These are phyloP conservation scores for Peziza echinospora DNA, from an alignment of 495 filamentous ascomycete genomes.

Conservation along the genomic window DNA sequence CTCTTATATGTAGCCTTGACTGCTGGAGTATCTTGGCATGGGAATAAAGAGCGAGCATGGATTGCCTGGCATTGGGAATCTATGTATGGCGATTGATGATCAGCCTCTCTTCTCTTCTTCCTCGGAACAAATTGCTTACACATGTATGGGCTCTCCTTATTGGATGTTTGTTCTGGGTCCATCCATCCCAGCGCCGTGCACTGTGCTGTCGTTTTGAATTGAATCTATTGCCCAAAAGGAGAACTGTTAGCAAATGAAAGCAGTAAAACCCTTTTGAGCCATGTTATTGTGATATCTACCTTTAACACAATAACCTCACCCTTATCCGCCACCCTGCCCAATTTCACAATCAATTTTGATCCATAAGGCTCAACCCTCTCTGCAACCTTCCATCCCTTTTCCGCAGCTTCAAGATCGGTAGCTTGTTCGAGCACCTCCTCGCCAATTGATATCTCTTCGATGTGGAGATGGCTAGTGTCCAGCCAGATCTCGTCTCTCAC, in stretches of 20 bases:
- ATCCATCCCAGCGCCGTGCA: conserved; percentile 92
- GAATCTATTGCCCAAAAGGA: conserved; percentile 23
- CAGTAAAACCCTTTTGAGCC: background rate
- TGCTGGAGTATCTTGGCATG: conserved; percentile 91
- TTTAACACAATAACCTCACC: conserved; percentile 41
- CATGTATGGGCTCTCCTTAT: conserved; percentile 87
- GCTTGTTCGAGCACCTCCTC: conserved; percentile 49
- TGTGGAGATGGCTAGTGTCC: conserved; percentile 53
- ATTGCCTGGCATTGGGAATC: conserved; percentile 95
- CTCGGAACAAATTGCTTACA: conserved; percentile 28
- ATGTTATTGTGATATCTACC: conserved; percentile 16
- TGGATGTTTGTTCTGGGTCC: conserved; percentile 70
- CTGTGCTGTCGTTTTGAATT: conserved; percentile 48
- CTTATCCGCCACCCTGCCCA: conserved; percentile 39
- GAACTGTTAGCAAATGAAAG: background rate
- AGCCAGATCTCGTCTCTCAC: conserved; percentile 55
- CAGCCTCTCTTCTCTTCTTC: no score
- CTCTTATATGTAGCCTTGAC: conserved; percentile 82
- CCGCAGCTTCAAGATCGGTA: conserved; percentile 34
- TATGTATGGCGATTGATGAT: conserved; percentile 14
- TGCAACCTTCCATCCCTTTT: conserved; percentile 43
- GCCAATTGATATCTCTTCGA: conserved; percentile 13
- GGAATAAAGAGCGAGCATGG: conserved; percentile 76
- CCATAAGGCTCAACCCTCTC: conserved; percentile 54
- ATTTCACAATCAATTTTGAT: conserved; percentile 48